Percentiles rank a stretch among this genome's conserved stretches.
phyloP scores from a whole-genome alignment of 1,284 basidiomycete species.

The Fistulinella cinereoalba region DNA sequence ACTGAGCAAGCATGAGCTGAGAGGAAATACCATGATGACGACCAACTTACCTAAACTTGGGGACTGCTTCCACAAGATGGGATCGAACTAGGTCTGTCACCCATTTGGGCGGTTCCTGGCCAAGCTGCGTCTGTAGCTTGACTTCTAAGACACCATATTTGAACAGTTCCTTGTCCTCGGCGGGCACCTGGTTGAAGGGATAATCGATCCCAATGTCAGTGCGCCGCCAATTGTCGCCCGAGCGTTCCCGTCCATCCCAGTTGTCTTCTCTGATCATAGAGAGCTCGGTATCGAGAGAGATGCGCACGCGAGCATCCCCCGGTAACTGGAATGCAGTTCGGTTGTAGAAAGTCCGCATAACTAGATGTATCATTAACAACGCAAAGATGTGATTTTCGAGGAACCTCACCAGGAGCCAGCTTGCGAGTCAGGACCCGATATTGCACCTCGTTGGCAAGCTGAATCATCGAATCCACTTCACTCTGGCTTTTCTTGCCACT shows the following conservation, averaged over 20 bases:
- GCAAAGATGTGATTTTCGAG: neutral
- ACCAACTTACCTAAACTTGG: slow-evolving; percentile 72
- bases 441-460: slow-evolving; percentile 95
- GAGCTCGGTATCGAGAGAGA: slow-evolving; percentile 96
- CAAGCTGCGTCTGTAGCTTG: slow-evolving; percentile 95
- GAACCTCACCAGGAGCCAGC: slow-evolving; percentile 69
- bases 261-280: slow-evolving; percentile 95
- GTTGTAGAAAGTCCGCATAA: slow-evolving; percentile 99
- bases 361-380: slow-evolving; percentile 37
- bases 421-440: slow-evolving; percentile 87
- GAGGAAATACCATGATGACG: neutral
- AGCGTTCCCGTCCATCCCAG: slow-evolving; percentile 82
- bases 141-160: slow-evolving; percentile 95
- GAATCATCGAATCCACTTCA: slow-evolving; percentile 94
- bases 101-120: slow-evolving; percentile 96
- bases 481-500: slow-evolving; percentile 94
- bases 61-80: slow-evolving; percentile 91
- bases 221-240: slow-evolving; percentile 90
- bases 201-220: slow-evolving; percentile 92
- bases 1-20: slow-evolving; percentile 34
- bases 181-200: slow-evolving; percentile 79
- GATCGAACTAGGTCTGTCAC: slow-evolving; percentile 93
- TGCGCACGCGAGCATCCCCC: slow-evolving; percentile 95
- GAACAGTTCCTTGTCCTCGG: slow-evolving; percentile 90
- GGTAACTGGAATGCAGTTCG: slow-evolving; percentile 98